These are phyloP conservation scores for Selaginella moellendorffii DNA, from an alignment of 75 land plant genomes.

Conservation along the genomic window DNA sequence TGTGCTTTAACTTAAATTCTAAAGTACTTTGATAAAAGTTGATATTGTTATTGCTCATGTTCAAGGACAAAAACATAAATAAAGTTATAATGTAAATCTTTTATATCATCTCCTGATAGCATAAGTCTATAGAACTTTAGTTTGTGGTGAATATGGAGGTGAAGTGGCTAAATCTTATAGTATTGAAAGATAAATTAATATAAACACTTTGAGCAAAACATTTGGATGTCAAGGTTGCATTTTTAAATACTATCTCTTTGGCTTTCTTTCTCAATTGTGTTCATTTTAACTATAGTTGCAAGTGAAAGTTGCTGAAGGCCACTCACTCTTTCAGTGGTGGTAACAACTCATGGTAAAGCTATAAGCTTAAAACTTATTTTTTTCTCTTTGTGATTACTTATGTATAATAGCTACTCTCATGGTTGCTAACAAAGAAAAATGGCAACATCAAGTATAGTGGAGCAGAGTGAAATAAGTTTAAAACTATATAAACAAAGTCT, in stretches of 20 bases:
- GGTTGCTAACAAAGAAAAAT: constrained; percentile 57
- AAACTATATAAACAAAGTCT: constrained; percentile 49
- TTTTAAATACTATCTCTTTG: no score
- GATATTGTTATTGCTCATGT: no score
- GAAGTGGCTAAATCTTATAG: constrained; percentile 68
- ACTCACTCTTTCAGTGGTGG: constrained; percentile 65
- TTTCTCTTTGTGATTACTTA: neutral
- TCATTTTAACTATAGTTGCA: constrained; percentile 59
- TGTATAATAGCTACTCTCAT: constrained; percentile 65
- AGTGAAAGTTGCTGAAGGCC: constrained; percentile 84
- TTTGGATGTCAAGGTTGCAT: constrained; percentile 73
- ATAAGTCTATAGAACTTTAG: constrained; percentile 91
- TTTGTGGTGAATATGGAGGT: constrained; percentile 91
- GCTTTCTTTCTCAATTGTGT: no score
- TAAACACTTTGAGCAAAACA: constrained; percentile 96
- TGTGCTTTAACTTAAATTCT: no score
- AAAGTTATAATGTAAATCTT: constrained; percentile 64
- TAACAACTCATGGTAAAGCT: constrained; percentile 86
- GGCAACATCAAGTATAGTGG: constrained; percentile 68
- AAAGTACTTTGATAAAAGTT: no score
- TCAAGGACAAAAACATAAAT: no score
- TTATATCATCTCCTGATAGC: constrained; percentile 2
- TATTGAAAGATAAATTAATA: constrained; percentile 64
- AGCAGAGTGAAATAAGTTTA: constrained; percentile 51
- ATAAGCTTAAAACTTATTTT: no score